Evolutionary conservation across 768 basidiomycete species (phyloP), one percentile per base, ranked within the genome.

Genomic region (Leccinum aurantiacum): DNA sequence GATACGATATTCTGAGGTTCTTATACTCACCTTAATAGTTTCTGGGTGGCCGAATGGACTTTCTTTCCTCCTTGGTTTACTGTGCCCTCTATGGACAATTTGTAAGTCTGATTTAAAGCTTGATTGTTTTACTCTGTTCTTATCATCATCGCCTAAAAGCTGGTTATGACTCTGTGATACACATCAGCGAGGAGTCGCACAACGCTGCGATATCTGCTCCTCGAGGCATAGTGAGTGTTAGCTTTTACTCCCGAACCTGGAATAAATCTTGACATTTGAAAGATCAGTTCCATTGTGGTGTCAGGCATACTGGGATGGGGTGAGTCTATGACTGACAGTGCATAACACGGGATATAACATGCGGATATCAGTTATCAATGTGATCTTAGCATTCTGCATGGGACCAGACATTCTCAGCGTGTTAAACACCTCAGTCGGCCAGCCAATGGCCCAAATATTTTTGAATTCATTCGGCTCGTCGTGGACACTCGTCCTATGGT

Each of bases 351-450:
- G n/a, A 38, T 19, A 46, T 46, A 19, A 19, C 5, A 46, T 11
- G n/a, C n/a, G 44, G 74, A 79, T 31, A 41, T 13, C 65, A 75
- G 80, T 75, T 6, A 77, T 86, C 60, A 81, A 85, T 19, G 67
- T 86, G n/a, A 65, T 78, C 9, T 69, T 86, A 2, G 77, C 84
- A 3, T 82, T 86, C 63, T 83, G 79, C 67, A 85, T 85, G 83
- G 84, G 84, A 13, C 71, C 70, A 1, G 78, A 85, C 54, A 56
- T 84, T 15, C 65, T 75, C 37, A 65, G 62, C 35, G 66, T 84
- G 6, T 58, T 78, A 53, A 60, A 65, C 37, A 74, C 72, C 31
- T 54, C 66, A 7, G n/a, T 41, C 33, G 46, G 37, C 29, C 81
- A 82, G 55, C 81, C 81, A 7, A n/a, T 41, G 41, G 79, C 80